Evolutionary conservation across 1,284 basidiomycete genomes (phyloP).

Genomic region (Austroboletus novae-zelandiae): DNA sequence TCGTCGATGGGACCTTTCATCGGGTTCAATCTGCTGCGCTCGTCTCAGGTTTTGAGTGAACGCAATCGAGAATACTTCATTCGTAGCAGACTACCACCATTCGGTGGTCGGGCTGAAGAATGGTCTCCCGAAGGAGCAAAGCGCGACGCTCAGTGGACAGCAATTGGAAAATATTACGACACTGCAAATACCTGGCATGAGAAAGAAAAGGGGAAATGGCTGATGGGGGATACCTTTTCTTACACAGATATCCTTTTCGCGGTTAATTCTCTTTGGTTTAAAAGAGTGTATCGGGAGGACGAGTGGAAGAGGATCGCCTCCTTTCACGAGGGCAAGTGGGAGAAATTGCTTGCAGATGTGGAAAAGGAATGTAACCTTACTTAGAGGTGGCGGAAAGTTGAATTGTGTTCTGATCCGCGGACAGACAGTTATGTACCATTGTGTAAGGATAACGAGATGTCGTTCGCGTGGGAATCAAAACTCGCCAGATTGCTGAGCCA

Average conservation of each 20-base stretch:
- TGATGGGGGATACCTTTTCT: slow-evolving; percentile 29
- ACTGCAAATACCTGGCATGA: slow-evolving; percentile 17
- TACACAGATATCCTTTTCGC: slow-evolving; percentile 30
- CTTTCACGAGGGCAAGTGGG: slow-evolving; percentile 25
- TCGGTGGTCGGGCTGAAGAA: slow-evolving; percentile 10
- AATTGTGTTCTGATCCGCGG: too few species aligned
- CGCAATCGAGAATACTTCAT: slow-evolving; percentile 16
- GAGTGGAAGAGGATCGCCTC: slow-evolving; percentile 26
- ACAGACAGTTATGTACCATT: too few species aligned
- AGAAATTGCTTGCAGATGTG: slow-evolving; percentile 18
- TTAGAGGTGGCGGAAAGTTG: not conserved
- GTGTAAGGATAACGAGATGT: too few species aligned
- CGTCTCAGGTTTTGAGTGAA: slow-evolving; percentile 18
- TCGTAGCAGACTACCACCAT: not conserved
- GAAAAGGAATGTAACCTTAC: slow-evolving; percentile 23
- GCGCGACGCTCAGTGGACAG: slow-evolving; percentile 24
- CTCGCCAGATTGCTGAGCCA: too few species aligned
- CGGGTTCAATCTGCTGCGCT: slow-evolving; percentile 14
- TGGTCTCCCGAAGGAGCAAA: slow-evolving; percentile 25
- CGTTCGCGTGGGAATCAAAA: too few species aligned
- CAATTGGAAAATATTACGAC: slow-evolving; percentile 10
- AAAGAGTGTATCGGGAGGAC: slow-evolving; percentile 13
- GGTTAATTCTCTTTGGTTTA: slow-evolving; percentile 13
- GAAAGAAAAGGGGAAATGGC: slow-evolving; percentile 17
- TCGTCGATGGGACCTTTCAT: not conserved